These are phyloP conservation scores for Blastobotrys terrestris DNA, from an alignment of 805 yeast species.

Conservation along the genomic window DNA sequence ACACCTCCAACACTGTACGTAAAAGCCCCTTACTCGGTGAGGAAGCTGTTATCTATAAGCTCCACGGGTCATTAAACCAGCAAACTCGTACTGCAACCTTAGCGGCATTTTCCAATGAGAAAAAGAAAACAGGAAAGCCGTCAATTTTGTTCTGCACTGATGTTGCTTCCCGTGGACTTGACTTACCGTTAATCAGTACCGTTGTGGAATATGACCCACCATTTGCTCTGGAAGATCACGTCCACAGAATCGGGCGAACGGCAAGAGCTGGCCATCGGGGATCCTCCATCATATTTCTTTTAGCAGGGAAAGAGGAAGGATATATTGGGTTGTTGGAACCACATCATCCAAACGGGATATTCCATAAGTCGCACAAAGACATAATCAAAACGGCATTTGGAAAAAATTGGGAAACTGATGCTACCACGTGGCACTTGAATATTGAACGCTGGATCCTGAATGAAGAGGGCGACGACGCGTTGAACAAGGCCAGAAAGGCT, in stretches of 20 bases:
- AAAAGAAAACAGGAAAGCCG: conserved; percentile 35
- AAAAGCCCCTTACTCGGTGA: conserved; percentile 49
- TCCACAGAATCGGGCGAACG: conserved; percentile 95
- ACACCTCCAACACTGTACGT: conserved; percentile 35
- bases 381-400: conserved; percentile 32
- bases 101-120: conserved; percentile 41
- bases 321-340: conserved; percentile 59
- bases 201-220: conserved; percentile 96
- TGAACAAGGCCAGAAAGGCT: conserved; percentile 67
- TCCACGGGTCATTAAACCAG: conserved; percentile 90
- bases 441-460: conserved; percentile 84
- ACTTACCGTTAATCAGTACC: conserved; percentile 75
- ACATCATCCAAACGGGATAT: conserved; percentile 52
- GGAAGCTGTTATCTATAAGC: conserved; percentile 50
- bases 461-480: conserved; percentile 43
- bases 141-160: conserved; percentile 87
- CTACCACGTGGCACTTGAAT: conserved; percentile 92
- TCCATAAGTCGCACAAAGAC: conserved; percentile 39
- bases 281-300: conserved; percentile 63
- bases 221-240: conserved; percentile 86
- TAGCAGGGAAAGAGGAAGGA: conserved; percentile 87
- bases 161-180: conserved; percentile 96
- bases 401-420: conserved; percentile 81
- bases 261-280: conserved; percentile 96
- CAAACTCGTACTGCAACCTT: conserved; percentile 75